Evolutionary conservation across 2,329 filamentous ascomycete species (phyloP), one percentile per base, ranked within the genome.

Genomic region (Venturia effusa): DNA sequence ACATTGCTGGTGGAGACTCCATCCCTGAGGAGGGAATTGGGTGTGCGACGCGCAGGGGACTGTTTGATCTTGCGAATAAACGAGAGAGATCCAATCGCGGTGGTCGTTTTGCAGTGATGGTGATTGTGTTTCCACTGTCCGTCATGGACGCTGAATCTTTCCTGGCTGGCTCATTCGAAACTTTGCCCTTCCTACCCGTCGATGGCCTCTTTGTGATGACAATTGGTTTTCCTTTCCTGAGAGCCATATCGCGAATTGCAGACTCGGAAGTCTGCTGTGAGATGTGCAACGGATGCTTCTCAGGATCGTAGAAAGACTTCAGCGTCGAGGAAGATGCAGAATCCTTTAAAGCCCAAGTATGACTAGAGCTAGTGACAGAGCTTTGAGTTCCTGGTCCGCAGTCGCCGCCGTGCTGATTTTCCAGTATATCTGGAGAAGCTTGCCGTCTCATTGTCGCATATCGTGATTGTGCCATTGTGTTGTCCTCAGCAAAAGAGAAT

Each of bases 211-310:
- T 24, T 51, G 41, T 41, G 17, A 39, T 22, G 2, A 39, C 41
- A n/a, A 30, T 45, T 10, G 73, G 71, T 24, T 72, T 68, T 8
- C 75, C 75, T 69, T 77, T 76, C 63, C 74, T 69, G 59, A 77
- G 67, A 10, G 74, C 76, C 71, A 74, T 75, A 62, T 79, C 77
- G 57, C 76, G 73, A 10, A 77, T 72, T 8, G 77, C 74, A 51
- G 78, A 79, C 54, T 73, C 73, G 27, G 76, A 78, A 4, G 76
- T 78, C 65, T 79, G 77, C 69, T 79, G 77, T 0, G 77, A 77
- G 39, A 79, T 73, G 55, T 71, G 69, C 34, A 75, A 68, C 11
- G 77, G 76, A 39, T 73, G 74, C 59, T 66, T 74, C 51, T 74
- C 71, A 39, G 77, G 67, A 62, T 79, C 76, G 69, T 79, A 78